Evolutionary conservation across 2,329 filamentous ascomycete genomes (phyloP), one percentile per base, ranked within the genome.

Genomic region (Ophiosphaerella herpotricha): DNA sequence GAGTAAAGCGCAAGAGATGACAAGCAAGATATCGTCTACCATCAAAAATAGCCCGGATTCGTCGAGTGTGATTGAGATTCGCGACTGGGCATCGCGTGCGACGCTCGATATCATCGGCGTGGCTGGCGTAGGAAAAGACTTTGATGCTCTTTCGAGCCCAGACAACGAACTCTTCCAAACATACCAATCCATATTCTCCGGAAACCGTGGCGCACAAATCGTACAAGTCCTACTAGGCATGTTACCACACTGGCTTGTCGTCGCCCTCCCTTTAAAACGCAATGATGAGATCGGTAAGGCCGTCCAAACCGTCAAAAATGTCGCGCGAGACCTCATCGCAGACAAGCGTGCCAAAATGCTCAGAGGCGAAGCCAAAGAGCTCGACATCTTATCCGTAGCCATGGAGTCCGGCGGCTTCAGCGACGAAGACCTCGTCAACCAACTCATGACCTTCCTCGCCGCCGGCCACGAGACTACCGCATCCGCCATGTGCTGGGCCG

Each of bases 371-470:
- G 72, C 63, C 13, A 74, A 74, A 1, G 85, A 85, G 39, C 72
- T 83, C 7, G 91, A 96, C 70, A 94, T 96, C 50, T 78, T 96
- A 31, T 90, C 87, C 1, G 88, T 93, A 0, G 91, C 91, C 13
- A 77, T 96, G 40, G 82, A 87, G 67, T 90, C 85, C 34, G 89
- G 88, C 39, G 84, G 80, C 5, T 94, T 95, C 73, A 82, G 76
- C 11, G 89, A 94, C 55, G 88, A 91, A 41, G 85, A 90, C 52
- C 82, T 96, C n/a, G 83, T 91, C 32, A 88, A 94, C 70, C 91
- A 96, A 74, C 82, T 94, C 68, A 94, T 95, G 89, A 95, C 90
- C 0, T 94, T 95, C 76, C 82, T 95, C 5, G 88, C 87, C 1
- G 91, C 91, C 0, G 79, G 77, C 36, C 78, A 85, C 55, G 82